These are phyloP conservation scores for Peronosclerospora sorghi DNA, from an alignment of 352 stramenopile species.

Conservation along the genomic window DNA sequence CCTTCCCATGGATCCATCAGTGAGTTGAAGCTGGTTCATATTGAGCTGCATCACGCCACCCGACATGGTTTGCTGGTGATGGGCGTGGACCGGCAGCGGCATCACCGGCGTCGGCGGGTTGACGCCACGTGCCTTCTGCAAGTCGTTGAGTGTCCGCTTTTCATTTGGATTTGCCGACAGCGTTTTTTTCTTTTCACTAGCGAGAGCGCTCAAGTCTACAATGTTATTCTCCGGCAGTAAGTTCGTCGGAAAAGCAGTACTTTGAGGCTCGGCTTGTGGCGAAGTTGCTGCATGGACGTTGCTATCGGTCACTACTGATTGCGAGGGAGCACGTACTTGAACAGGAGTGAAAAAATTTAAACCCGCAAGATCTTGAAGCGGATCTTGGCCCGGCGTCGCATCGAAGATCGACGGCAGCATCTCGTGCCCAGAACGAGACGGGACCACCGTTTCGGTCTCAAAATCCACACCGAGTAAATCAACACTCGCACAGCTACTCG, in stretches of 20 bases:
- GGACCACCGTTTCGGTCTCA: conserved; percentile 9
- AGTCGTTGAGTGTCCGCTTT: conserved; percentile 44
- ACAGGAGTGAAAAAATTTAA: conserved; percentile 29
- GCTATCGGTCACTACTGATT: conserved; percentile 4
- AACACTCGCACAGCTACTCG: conserved; percentile 19
- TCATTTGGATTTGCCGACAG: conserved; percentile 18
- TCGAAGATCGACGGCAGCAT: conserved; percentile 34
- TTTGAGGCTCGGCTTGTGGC: conserved; percentile 7
- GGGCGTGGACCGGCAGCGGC: conserved; percentile 24
- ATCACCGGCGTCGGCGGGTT: conserved; percentile 33
- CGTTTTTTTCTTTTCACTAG: conserved; percentile 39
- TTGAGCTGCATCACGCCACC: conserved; percentile 26
- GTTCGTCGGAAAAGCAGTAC: conserved; percentile 29
- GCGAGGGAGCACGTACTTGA: conserved; percentile 3
- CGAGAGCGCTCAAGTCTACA: conserved; percentile 44
- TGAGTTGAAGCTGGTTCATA: conserved; percentile 31
- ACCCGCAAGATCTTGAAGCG: conserved; percentile 42
- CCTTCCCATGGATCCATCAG: conserved; percentile 15
- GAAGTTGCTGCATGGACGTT: neutral
- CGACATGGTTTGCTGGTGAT: conserved; percentile 19
- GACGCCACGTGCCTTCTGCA: conserved; percentile 31
- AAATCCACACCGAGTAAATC: conserved; percentile 46
- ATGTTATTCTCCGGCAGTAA: conserved; percentile 59
- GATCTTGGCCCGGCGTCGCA: conserved; percentile 18
- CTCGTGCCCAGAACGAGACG: conserved; percentile 6